Conservation (phyloP, 257 asterid species). For the Ophiorrhiza pumila region DNA sequence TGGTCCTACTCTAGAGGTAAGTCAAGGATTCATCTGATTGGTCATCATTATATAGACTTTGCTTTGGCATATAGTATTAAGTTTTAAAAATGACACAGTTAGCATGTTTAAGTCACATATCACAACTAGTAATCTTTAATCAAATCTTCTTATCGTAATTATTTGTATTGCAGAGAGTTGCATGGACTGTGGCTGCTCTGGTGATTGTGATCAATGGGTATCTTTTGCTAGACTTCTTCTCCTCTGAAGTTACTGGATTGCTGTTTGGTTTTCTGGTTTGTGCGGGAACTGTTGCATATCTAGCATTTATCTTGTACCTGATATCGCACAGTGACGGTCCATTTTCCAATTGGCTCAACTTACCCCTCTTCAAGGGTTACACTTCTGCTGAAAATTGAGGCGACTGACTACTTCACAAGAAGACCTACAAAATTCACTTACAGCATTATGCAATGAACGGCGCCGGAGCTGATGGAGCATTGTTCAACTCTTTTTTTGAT, state of each 20-base stretch:
- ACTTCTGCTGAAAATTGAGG: constrained; percentile 32
- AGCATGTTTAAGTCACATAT: neutral
- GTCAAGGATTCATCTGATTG: constrained; percentile 12
- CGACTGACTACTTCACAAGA: constrained; percentile 4
- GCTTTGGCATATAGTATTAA: neutral
- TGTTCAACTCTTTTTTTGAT: neutral
- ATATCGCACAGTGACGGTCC: constrained; percentile 50
- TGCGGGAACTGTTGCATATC: constrained; percentile 58
- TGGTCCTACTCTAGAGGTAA: constrained; percentile 69
- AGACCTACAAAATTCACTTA: constrained; percentile 5
- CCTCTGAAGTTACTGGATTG: constrained; percentile 65
- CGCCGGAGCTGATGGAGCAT: constrained; percentile 8
- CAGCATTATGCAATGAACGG: neutral
- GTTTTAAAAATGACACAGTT: neutral
- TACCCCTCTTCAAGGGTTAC: constrained; percentile 37
- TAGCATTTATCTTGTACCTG: constrained; percentile 66
- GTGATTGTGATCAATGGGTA: constrained; percentile 91
- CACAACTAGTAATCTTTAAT: neutral
- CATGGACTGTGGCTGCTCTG: constrained; percentile 87
- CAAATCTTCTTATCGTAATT: neutral
- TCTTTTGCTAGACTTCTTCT: constrained; percentile 77
- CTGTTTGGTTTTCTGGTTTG: constrained; percentile 54
- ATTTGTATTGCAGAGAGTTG: constrained; percentile 51
- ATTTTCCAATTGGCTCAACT: constrained; percentile 42
- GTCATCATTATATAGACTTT: neutral